Evolutionary conservation across 2,329 filamentous ascomycete species (phyloP).

Genomic region (Truncatella angustata): DNA sequence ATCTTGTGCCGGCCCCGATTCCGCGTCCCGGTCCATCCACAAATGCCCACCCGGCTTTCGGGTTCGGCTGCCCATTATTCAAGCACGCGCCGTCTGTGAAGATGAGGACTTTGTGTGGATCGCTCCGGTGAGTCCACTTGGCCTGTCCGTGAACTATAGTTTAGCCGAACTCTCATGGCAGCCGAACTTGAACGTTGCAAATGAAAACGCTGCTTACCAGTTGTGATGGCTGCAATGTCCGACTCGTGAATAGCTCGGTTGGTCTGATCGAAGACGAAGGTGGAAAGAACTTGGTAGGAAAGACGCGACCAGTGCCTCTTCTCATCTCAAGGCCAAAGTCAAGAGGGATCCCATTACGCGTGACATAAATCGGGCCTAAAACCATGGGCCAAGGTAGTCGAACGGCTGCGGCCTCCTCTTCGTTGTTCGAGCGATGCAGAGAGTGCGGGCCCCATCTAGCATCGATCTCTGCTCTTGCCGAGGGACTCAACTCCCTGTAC

Average conservation of each 20-base stretch:
- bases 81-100: slow-evolving; percentile 46
- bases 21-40: slow-evolving; percentile 19
- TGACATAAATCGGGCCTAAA: too few relatives aligned
- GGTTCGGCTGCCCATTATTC: slow-evolving; percentile 36
- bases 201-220: background rate
- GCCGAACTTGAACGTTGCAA: too few relatives aligned
- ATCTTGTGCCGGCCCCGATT: slow-evolving; percentile 12
- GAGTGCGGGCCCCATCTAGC: background rate
- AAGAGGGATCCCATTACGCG: background rate
- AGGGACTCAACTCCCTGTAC: background rate
- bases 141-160: background rate
- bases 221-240: background rate
- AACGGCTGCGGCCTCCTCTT: too few relatives aligned
- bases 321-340: slow-evolving; percentile 10
- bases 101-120: slow-evolving; percentile 35
- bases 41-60: slow-evolving; percentile 40
- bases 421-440: too few relatives aligned
- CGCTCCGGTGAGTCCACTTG: slow-evolving; percentile 26
- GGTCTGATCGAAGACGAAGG: slow-evolving; percentile 19
- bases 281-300: slow-evolving; percentile 31
- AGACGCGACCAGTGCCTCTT: slow-evolving; percentile 29
- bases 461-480: background rate
- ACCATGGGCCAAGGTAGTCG: too few relatives aligned
- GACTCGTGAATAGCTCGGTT: slow-evolving; percentile 26
- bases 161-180: too few relatives aligned